Conservation (phyloP, 345 rosid genomes). For the Bretschneidera sinensis region DNA sequence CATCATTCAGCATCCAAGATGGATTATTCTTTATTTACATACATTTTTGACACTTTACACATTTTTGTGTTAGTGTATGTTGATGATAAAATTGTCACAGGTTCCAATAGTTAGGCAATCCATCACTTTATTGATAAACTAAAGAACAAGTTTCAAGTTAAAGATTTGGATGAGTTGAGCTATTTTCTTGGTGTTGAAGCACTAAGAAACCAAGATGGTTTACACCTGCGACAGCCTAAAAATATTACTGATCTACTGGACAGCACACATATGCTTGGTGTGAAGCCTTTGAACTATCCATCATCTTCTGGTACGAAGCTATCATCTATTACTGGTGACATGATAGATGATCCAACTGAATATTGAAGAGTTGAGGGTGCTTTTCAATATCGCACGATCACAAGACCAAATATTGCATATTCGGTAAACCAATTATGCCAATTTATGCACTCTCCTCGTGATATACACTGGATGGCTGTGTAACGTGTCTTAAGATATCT, state of each 20-base stretch:
- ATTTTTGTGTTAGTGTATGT: too few relatives aligned
- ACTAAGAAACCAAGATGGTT: neutral
- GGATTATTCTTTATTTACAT: neutral
- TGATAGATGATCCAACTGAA: neutral
- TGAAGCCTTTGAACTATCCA: slow-evolving; percentile 1
- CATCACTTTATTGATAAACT: neutral
- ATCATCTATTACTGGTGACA: neutral
- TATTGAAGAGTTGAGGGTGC: neutral
- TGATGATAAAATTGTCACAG: slow-evolving; percentile 12
- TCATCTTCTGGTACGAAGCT: neutral
- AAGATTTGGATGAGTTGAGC: neutral
- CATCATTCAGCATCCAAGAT: neutral
- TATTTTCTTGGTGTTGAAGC: too few relatives aligned
- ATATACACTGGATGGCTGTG: neutral
- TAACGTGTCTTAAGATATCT: slow-evolving; percentile 1
- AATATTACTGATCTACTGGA: neutral
- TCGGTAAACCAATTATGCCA: slow-evolving; percentile 1
- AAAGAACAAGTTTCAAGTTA: neutral
- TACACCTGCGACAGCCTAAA: neutral
- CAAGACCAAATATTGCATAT: slow-evolving; percentile 11
- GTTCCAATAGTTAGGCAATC: neutral
- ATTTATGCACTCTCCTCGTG: slow-evolving; percentile 7
- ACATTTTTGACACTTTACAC: neutral
- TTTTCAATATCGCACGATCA: neutral
- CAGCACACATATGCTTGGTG: neutral